A percentile compares a stretch with the other conserved stretches of the same genome.
Evolutionary conservation across 2,329 filamentous ascomycete species (phyloP).

Genomic region (Arthrobotrys iridis): DNA sequence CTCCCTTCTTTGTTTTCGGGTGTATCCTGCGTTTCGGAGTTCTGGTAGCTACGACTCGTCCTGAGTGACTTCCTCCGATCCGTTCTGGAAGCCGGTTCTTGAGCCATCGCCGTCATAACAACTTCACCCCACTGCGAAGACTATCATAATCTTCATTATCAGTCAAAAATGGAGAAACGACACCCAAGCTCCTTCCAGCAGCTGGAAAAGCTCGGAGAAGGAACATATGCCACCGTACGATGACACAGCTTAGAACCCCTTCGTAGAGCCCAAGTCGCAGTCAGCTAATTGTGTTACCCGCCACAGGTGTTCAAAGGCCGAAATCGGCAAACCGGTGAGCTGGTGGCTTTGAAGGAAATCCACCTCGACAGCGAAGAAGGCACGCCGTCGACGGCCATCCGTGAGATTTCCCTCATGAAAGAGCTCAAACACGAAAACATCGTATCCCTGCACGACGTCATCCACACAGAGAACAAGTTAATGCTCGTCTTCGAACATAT

Average conservation of each 20-base stretch:
- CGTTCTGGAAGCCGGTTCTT: not conserved
- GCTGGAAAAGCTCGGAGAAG: conserved; percentile 97
- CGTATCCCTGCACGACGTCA: conserved; percentile 95
- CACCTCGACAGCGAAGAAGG: conserved; percentile 98
- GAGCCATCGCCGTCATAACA: not conserved
- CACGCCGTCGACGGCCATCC: conserved; percentile 94
- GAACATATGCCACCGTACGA: conserved; percentile 94
- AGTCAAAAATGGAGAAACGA: conserved; percentile 69
- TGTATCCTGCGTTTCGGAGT: conserved; percentile 1
- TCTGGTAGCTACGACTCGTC: conserved; percentile 28
- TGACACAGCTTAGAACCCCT: not conserved
- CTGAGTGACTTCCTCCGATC: conserved; percentile 30
- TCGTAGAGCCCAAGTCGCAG: conserved; percentile 1
- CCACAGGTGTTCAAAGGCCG: conserved; percentile 94
- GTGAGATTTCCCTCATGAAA: conserved; percentile 99
- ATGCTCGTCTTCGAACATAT: conserved; percentile 99
- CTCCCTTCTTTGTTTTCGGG: not conserved
- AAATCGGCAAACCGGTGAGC: conserved; percentile 94
- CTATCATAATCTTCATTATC: not conserved
- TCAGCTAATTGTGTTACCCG: not conserved
- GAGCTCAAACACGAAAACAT: conserved; percentile 99
- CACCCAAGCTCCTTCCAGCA: conserved; percentile 98
- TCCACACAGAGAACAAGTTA: conserved; percentile 99
- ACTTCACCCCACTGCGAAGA: not conserved
- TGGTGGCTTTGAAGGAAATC: conserved; percentile 97